A percentile compares a stretch with the other conserved stretches of the same genome.
phyloP scores from a whole-genome alignment of 1,139 yeast species.

The Geotrichum europaeum region DNA sequence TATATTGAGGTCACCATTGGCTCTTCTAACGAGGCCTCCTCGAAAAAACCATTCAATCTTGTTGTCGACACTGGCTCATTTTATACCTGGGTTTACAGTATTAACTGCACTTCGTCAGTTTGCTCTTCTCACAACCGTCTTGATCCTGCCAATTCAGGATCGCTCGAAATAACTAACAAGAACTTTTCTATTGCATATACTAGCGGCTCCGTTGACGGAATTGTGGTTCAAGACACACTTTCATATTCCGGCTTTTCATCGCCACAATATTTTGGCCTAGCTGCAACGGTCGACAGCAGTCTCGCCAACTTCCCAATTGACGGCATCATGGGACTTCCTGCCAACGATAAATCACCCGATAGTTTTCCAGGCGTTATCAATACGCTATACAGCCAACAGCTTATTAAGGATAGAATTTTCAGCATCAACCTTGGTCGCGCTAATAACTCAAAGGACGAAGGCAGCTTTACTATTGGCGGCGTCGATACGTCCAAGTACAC shows the following conservation, averaged over 20 bases:
- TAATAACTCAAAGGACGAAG: slow-evolving; percentile 49
- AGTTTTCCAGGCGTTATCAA: slow-evolving; percentile 39
- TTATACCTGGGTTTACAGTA: slow-evolving; percentile 57
- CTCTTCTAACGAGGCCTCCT: slow-evolving; percentile 1
- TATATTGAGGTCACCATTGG: slow-evolving; percentile 29
- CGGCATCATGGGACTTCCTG: slow-evolving; percentile 58
- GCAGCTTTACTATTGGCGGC: slow-evolving; percentile 44
- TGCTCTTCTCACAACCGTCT: slow-evolving; percentile 40
- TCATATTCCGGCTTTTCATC: slow-evolving; percentile 42
- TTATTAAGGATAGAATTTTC: slow-evolving; percentile 38
- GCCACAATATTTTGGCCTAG: slow-evolving; percentile 49
- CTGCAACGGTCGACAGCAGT: slow-evolving; percentile 47
- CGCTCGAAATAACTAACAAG: slow-evolving; percentile 26
- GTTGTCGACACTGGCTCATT: slow-evolving; percentile 64
- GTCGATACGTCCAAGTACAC: slow-evolving; percentile 38
- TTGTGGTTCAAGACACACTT: slow-evolving; percentile 39
- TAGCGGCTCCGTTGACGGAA: slow-evolving; percentile 52
- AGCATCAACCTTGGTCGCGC: slow-evolving; percentile 40
- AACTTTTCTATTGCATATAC: slow-evolving; percentile 47
- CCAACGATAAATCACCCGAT: slow-evolving; percentile 27
- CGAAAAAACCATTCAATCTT: slow-evolving; percentile 38
- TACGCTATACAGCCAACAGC: slow-evolving; percentile 35
- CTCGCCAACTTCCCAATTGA: slow-evolving; percentile 50
- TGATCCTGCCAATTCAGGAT: slow-evolving; percentile 26
- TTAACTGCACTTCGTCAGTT: slow-evolving; percentile 43